These are phyloP conservation scores for Dactylellina cionopaga DNA, from an alignment of 2,329 filamentous ascomycete genomes.

Conservation along the genomic window DNA sequence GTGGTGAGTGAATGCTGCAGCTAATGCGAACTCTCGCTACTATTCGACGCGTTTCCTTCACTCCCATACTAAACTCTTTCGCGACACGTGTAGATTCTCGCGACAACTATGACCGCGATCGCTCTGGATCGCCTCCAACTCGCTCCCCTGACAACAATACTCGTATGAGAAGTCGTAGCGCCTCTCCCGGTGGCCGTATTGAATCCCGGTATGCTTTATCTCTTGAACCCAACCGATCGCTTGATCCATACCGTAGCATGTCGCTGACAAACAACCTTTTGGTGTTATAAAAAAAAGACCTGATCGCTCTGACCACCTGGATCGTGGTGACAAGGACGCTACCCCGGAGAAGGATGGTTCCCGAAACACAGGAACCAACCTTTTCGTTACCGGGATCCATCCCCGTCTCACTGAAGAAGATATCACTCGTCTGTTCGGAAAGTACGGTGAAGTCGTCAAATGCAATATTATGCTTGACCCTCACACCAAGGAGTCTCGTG, in stretches of 20 bases:
- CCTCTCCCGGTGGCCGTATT: slow-evolving; percentile 70
- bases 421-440: slow-evolving; percentile 94
- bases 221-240: background rate
- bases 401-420: slow-evolving; percentile 89
- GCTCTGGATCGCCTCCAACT: slow-evolving; percentile 72
- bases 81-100: slow-evolving; percentile 47
- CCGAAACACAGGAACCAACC: slow-evolving; percentile 92
- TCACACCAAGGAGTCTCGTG: slow-evolving; percentile 97
- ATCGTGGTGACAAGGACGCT: slow-evolving; percentile 58
- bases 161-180: slow-evolving; percentile 67
- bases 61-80: slow-evolving; percentile 50
- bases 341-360: slow-evolving; percentile 75
- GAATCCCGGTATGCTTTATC: slow-evolving; percentile 61
- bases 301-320: slow-evolving; percentile 55
- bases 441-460: slow-evolving; percentile 98
- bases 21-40: slow-evolving; percentile 32
- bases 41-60: slow-evolving; percentile 35
- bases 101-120: slow-evolving; percentile 71
- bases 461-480: slow-evolving; percentile 99
- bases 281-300: slow-evolving; percentile 48
- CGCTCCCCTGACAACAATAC: slow-evolving; percentile 57
- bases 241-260: background rate
- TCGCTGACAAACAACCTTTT: slow-evolving; percentile 53
- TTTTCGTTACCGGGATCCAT: slow-evolving; percentile 98
- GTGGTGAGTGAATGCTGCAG: slow-evolving; percentile 66